phyloP scores from a whole-genome alignment of 2,329 filamentous ascomycete species.

The Niveomyces coronatus region DNA sequence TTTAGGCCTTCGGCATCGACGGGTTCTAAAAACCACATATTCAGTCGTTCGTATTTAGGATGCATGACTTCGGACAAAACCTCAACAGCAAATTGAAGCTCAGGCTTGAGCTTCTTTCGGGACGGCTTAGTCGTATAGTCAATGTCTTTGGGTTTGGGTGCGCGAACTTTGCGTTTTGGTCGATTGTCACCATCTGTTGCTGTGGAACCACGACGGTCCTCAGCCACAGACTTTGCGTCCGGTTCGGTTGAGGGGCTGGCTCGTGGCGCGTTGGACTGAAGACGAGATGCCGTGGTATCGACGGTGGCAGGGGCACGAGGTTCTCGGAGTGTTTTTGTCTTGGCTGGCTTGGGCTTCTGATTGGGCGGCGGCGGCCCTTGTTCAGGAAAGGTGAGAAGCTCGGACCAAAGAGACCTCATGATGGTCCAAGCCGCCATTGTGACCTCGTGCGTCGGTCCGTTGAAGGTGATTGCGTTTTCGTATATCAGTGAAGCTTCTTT shows the following conservation, averaged over 20 bases:
- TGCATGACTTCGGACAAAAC: conserved; percentile 70
- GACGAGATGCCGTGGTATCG: conserved; percentile 16
- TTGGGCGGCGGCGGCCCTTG: conserved; percentile 50
- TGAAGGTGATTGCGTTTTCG: conserved; percentile 71
- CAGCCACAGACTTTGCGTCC: conserved; percentile 9
- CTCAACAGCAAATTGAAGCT: conserved; percentile 82
- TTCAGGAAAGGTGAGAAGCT: conserved; percentile 33
- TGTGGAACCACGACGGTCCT: conserved; percentile 20
- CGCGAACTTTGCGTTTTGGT: conserved; percentile 88
- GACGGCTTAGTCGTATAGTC: conserved; percentile 67
- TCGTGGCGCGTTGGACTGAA: conserved; percentile 21
- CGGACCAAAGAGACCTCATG: conserved; percentile 43
- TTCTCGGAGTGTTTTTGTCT: conserved; percentile 27
- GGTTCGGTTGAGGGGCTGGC: conserved; percentile 19
- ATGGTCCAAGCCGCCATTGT: conserved; percentile 46
- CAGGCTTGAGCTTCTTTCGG: conserved; percentile 80
- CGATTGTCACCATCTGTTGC: conserved; percentile 55
- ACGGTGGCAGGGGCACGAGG: conserved; percentile 18
- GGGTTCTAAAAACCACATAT: conserved; percentile 67
- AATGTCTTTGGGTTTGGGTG: conserved; percentile 83
- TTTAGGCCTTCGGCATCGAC: conserved; percentile 91
- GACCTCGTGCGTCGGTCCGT: conserved; percentile 66
- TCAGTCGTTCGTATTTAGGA: conserved; percentile 55
- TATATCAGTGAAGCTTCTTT: conserved; percentile 69
- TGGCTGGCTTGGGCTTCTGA: conserved; percentile 43